Conservation (phyloP, 257 asterid genomes). For the Solanum sejunctum region DNA sequence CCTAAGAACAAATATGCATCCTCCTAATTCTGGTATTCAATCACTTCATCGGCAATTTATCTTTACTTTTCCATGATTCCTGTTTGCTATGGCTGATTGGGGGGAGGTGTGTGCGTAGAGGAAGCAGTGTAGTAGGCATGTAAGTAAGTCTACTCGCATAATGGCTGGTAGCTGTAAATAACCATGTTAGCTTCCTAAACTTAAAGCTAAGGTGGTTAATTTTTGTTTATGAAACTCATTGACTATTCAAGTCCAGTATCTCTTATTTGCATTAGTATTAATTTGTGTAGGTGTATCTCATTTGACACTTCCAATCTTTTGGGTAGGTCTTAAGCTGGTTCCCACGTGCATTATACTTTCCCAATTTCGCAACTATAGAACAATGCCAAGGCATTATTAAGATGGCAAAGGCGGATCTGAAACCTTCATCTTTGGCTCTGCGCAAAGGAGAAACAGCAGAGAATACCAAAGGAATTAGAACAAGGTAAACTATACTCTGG, state of each 20-base stretch:
- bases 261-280: neutral
- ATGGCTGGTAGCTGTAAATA: neutral
- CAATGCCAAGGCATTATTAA: conserved; percentile 56
- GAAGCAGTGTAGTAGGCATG: neutral
- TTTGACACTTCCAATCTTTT: neutral
- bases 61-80: neutral
- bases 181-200: neutral
- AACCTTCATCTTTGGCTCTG: conserved; percentile 71
- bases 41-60: neutral
- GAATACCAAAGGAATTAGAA: conserved; percentile 73
- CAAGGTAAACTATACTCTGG: conserved; percentile 48
- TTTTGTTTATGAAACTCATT: neutral
- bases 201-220: neutral
- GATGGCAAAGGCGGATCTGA: conserved; percentile 45
- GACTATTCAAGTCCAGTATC: neutral
- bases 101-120: neutral
- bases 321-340: conserved; percentile 79
- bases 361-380: conserved; percentile 76
- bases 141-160: neutral
- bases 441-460: conserved; percentile 84
- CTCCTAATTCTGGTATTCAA: neutral
- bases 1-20: neutral
- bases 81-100: neutral
- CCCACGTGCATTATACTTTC: conserved; percentile 79
- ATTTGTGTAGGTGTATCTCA: neutral